Conservation (phyloP, 1,284 basidiomycete genomes). For the Bondarzewia mesenterica region DNA sequence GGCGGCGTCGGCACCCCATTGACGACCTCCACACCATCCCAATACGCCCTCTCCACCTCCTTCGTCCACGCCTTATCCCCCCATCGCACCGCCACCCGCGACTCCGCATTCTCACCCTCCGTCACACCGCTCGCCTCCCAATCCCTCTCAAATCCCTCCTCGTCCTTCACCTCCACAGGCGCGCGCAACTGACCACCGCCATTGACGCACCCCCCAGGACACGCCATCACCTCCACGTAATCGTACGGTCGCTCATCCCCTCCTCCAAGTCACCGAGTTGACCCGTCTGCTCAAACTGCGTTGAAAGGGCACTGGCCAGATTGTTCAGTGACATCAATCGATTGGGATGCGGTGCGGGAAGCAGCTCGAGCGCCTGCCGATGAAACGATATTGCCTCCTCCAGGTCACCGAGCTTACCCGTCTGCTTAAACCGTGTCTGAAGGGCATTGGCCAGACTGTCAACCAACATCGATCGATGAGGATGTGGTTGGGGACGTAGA, state of each 20-base stretch:
- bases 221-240: conserved; percentile 99
- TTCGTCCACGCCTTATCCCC: conserved; percentile 73
- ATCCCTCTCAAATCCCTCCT: conserved; percentile 51
- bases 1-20: conserved; percentile 42
- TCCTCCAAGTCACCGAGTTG: too few species aligned
- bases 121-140: conserved; percentile 45
- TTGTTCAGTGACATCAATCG: too few species aligned
- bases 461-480: too few species aligned
- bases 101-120: conserved; percentile 25
- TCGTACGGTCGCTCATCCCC: conserved; percentile 66
- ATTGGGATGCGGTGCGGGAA: too few species aligned
- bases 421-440: too few species aligned
- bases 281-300: too few species aligned
- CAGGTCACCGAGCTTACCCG: too few species aligned
- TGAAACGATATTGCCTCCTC: too few species aligned
- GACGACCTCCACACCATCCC: conserved; percentile 29
- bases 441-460: too few species aligned
- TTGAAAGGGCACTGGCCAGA: too few species aligned
- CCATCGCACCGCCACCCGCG: conserved; percentile 43
- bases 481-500: too few species aligned
- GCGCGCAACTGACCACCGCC: conserved; percentile 91
- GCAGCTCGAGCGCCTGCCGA: too few species aligned
- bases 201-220: conserved; percentile 95
- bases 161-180: conserved; percentile 32
- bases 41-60: conserved; percentile 73